phyloP scores from a whole-genome alignment of 805 yeast genomes.

The Candida easanensis region DNA sequence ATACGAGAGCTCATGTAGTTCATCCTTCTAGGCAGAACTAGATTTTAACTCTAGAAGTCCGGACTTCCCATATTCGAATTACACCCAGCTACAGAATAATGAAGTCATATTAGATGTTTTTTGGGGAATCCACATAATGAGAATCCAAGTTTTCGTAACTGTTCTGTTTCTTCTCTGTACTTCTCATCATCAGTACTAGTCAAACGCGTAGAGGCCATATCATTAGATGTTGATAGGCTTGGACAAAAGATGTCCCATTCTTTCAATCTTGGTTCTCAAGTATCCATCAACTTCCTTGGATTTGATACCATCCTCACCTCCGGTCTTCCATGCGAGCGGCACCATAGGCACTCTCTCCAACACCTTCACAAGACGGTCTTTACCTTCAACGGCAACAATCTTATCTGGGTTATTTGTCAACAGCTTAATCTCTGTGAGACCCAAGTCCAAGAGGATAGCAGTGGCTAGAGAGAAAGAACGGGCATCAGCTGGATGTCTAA shows the following conservation, averaged over 20 bases:
- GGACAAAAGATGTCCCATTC: slow-evolving; percentile 93
- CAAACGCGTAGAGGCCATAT: too few relatives aligned
- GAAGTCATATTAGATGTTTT: too few relatives aligned
- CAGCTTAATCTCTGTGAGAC: slow-evolving; percentile 65
- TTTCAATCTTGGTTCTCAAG: slow-evolving; percentile 86
- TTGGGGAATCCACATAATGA: too few relatives aligned
- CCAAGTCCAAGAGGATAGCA: slow-evolving; percentile 83
- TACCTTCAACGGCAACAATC: slow-evolving; percentile 91
- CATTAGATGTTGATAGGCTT: slow-evolving; percentile 31
- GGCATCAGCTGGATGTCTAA: slow-evolving; percentile 98
- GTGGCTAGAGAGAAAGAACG: slow-evolving; percentile 92
- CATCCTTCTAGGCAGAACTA: too few relatives aligned
- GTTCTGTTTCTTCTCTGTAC: too few relatives aligned
- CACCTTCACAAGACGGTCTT: slow-evolving; percentile 68
- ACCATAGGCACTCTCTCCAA: slow-evolving; percentile 94
- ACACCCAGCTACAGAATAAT: too few relatives aligned
- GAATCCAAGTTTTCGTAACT: too few relatives aligned
- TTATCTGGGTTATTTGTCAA: slow-evolving; percentile 96
- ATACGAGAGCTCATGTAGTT: too few relatives aligned
- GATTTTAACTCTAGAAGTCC: too few relatives aligned
- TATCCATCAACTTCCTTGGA: slow-evolving; percentile 90
- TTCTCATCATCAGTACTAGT: too few relatives aligned
- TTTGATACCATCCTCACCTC: slow-evolving; percentile 58
- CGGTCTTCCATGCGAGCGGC: slow-evolving; percentile 81
- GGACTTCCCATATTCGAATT: too few relatives aligned